Evolutionary conservation across 1,284 basidiomycete genomes (phyloP).

Genomic region (Schizophyllum commune): DNA sequence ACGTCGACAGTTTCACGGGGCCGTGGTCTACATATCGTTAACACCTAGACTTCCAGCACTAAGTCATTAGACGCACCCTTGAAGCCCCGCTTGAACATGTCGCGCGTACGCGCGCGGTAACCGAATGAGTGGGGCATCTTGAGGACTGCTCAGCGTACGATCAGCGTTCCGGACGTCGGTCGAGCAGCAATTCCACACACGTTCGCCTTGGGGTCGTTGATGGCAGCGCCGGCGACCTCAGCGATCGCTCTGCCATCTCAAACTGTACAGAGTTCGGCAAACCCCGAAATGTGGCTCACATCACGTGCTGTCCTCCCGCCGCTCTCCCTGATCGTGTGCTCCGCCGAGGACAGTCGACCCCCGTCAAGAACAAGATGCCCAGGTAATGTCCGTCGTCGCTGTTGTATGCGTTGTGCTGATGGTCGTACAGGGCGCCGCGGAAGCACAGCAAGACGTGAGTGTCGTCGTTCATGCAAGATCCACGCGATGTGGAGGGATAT

Average conservation of each 20-base stretch:
- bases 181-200: not conserved
- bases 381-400: conserved; percentile 44
- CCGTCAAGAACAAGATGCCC: conserved; percentile 70
- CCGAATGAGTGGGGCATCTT: conserved; percentile 99
- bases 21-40: conserved; percentile 67
- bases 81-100: conserved; percentile 99
- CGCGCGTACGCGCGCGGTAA: conserved; percentile 99
- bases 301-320: conserved; percentile 12
- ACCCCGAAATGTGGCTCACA: conserved; percentile 11
- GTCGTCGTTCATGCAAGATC: conserved; percentile 47
- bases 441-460: conserved; percentile 89
- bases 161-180: not conserved
- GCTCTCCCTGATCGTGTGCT: conserved; percentile 12
- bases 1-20: conserved; percentile 87
- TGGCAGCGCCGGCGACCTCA: not conserved
- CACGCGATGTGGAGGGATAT: conserved; percentile 57
- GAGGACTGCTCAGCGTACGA: conserved; percentile 24
- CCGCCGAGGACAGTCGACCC: conserved; percentile 14
- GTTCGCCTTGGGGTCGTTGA: not conserved
- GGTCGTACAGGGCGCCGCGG: conserved; percentile 64
- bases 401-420: conserved; percentile 27
- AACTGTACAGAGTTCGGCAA: not conserved
- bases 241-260: not conserved
- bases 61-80: conserved; percentile 55
- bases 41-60: not conserved